A percentile compares a stretch with the other conserved stretches of the same genome.
Conservation (phyloP, 768 basidiomycete species). For the Suillus sp. region DNA sequence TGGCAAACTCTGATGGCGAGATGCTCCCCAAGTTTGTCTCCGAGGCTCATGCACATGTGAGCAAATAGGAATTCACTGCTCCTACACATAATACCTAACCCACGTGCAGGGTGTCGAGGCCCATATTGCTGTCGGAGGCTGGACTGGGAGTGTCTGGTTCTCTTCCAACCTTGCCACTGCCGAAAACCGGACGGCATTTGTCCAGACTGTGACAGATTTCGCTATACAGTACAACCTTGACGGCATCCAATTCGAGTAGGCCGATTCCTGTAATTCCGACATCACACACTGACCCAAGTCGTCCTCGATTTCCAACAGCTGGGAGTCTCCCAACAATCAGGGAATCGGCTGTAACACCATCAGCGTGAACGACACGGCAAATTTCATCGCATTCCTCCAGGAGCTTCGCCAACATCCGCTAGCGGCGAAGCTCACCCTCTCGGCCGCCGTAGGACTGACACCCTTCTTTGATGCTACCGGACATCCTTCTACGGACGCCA, state of each 20-base stretch:
- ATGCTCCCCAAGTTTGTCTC: slow-evolving; percentile 60
- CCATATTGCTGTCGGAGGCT: slow-evolving; percentile 67
- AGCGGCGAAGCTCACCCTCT: slow-evolving; percentile 58
- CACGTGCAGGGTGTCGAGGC: slow-evolving; percentile 53
- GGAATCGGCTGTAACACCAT: slow-evolving; percentile 75
- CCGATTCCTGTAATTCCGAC: background rate
- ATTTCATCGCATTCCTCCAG: slow-evolving; percentile 77
- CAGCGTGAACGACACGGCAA: slow-evolving; percentile 59
- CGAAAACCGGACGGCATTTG: slow-evolving; percentile 61
- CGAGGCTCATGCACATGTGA: slow-evolving; percentile 40
- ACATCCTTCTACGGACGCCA: slow-evolving; percentile 65
- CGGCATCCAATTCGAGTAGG: slow-evolving; percentile 47
- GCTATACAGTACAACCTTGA: slow-evolving; percentile 54
- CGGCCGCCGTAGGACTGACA: slow-evolving; percentile 64
- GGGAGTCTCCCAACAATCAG: slow-evolving; percentile 77
- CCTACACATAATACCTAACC: background rate
- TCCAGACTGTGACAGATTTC: slow-evolving; percentile 55
- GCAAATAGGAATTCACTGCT: slow-evolving; percentile 10
- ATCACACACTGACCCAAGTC: slow-evolving; percentile 6
- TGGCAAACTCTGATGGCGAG: slow-evolving; percentile 46
- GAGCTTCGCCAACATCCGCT: slow-evolving; percentile 59
- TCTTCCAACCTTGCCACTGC: slow-evolving; percentile 60
- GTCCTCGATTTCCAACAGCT: slow-evolving; percentile 46
- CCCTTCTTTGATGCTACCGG: slow-evolving; percentile 68
- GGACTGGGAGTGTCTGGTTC: slow-evolving; percentile 64